Percentiles rank a stretch among this genome's conserved stretches.
These are phyloP conservation scores for Pascua sp. DNA, from an alignment of 1,284 basidiomycete species.

Conservation along the genomic window DNA sequence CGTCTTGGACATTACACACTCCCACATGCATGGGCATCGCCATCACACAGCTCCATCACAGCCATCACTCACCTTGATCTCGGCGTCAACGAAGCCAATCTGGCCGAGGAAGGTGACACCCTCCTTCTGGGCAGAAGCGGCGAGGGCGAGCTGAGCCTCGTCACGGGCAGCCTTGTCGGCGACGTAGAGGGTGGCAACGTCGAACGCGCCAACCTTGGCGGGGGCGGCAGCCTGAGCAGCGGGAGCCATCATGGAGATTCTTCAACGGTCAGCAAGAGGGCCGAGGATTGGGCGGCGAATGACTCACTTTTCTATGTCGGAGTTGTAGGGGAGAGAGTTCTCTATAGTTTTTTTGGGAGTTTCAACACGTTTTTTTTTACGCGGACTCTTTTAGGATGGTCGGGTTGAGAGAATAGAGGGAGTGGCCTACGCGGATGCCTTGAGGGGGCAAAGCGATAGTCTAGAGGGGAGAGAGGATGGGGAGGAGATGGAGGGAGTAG, in stretches of 20 bases:
- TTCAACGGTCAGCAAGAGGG: neutral
- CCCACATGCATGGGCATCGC: no score
- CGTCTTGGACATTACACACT: no score
- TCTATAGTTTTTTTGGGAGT: neutral
- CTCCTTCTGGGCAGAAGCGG: slow-evolving; percentile 72
- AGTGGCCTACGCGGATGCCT: neutral
- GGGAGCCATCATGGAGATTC: slow-evolving; percentile 41
- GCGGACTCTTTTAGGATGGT: neutral
- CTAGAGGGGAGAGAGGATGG: neutral
- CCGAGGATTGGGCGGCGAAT: neutral
- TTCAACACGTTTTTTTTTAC: slow-evolving; percentile 1
- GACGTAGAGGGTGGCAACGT: slow-evolving; percentile 49
- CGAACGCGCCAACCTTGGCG: slow-evolving; percentile 45
- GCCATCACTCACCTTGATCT: slow-evolving; percentile 59
- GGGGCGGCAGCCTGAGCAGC: slow-evolving; percentile 42
- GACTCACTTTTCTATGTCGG: neutral
- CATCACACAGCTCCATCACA: no score
- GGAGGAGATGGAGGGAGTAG: slow-evolving; percentile 1
- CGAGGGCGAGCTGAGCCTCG: slow-evolving; percentile 67
- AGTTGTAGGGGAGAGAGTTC: slow-evolving; percentile 1
- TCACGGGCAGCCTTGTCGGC: slow-evolving; percentile 58
- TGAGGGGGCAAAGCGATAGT: neutral
- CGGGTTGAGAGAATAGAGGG: slow-evolving; percentile 4
- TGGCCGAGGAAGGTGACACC: slow-evolving; percentile 76
- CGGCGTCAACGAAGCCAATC: slow-evolving; percentile 73